A percentile compares a stretch with the other conserved stretches of the same genome.
Evolutionary conservation across 352 stramenopile species (phyloP).

Genomic region (Phytophthora hibernalis): DNA sequence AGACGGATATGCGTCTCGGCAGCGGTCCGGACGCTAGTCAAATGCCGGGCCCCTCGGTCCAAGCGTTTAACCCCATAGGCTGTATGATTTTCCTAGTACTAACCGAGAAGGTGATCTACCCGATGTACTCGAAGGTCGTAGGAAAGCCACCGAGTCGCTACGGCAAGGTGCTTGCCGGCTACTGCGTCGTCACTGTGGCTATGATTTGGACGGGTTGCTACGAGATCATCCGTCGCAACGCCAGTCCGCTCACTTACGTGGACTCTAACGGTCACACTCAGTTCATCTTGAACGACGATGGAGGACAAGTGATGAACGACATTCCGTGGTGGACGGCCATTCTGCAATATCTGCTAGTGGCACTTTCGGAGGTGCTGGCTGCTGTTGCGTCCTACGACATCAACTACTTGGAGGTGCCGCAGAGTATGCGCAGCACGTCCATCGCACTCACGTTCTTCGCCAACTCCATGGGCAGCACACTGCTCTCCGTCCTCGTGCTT

Average conservation of each 20-base stretch:
- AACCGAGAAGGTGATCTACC: slow-evolving; percentile 46
- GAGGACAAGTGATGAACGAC: slow-evolving; percentile 42
- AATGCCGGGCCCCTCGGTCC: slow-evolving; percentile 50
- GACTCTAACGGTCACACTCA: slow-evolving; percentile 17
- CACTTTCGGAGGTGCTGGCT: slow-evolving; percentile 49
- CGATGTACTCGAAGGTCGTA: slow-evolving; percentile 37
- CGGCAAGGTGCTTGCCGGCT: slow-evolving; percentile 41
- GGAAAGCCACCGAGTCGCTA: slow-evolving; percentile 50
- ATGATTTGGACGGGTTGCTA: slow-evolving; percentile 47
- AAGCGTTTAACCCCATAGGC: slow-evolving; percentile 49
- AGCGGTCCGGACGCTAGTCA: slow-evolving; percentile 39
- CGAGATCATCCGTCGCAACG: slow-evolving; percentile 39
- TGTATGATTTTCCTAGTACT: slow-evolving; percentile 45
- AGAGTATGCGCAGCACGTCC: slow-evolving; percentile 38
- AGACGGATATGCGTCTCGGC: slow-evolving; percentile 55
- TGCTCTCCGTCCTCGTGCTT: slow-evolving; percentile 61
- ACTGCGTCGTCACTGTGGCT: slow-evolving; percentile 40
- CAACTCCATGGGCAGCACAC: slow-evolving; percentile 53
- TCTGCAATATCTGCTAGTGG: slow-evolving; percentile 46
- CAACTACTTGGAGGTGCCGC: slow-evolving; percentile 43
- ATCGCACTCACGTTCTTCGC: slow-evolving; percentile 45
- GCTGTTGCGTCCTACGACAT: slow-evolving; percentile 51
- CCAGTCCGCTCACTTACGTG: slow-evolving; percentile 20
- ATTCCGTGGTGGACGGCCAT: slow-evolving; percentile 53
- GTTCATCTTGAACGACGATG: slow-evolving; percentile 38